Conservation (phyloP, 345 rosid genomes). For the Brassica carinata region DNA sequence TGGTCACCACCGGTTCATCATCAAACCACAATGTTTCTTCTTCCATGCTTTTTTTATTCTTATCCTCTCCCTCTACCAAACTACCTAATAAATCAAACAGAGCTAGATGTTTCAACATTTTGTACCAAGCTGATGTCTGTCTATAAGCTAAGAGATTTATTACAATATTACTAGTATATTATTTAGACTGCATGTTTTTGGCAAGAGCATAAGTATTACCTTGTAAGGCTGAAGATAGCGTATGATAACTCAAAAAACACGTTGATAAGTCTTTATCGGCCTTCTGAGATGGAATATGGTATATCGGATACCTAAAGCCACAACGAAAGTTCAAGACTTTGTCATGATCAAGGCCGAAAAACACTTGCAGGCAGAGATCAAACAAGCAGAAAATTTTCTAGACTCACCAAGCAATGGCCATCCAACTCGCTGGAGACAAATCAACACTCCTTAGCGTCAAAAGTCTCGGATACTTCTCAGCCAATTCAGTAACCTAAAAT, state of each 20-base stretch:
- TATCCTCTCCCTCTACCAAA: slow-evolving; percentile 22
- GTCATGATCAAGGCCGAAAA: not conserved
- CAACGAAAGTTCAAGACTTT: not conserved
- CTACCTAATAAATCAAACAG: slow-evolving; percentile 38
- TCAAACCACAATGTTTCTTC: slow-evolving; percentile 40
- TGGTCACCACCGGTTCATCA: slow-evolving; percentile 9
- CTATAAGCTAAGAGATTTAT: not conserved
- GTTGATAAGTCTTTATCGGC: slow-evolving; percentile 65
- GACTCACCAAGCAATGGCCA: slow-evolving; percentile 86
- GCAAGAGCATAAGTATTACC: slow-evolving; percentile 44
- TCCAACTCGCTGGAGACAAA: slow-evolving; percentile 91
- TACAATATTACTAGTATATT: not conserved
- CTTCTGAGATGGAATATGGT: slow-evolving; percentile 60
- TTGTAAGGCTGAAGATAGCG: slow-evolving; percentile 73
- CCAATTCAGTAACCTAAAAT: slow-evolving; percentile 54
- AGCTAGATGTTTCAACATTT: not conserved
- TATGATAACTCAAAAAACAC: slow-evolving; percentile 76
- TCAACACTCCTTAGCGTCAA: slow-evolving; percentile 64
- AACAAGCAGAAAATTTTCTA: not conserved
- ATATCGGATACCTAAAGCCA: slow-evolving; percentile 69
- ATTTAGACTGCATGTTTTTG: not conserved
- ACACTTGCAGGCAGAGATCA: not conserved
- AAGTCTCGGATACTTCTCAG: slow-evolving; percentile 49
- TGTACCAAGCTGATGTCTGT: slow-evolving; percentile 10
- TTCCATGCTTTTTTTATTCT: slow-evolving; percentile 39